Percentiles rank a stretch among this genome's conserved stretches.
Evolutionary conservation across 2,329 filamentous ascomycete species (phyloP).

Genomic region (Thermothelomyces thermophilus): DNA sequence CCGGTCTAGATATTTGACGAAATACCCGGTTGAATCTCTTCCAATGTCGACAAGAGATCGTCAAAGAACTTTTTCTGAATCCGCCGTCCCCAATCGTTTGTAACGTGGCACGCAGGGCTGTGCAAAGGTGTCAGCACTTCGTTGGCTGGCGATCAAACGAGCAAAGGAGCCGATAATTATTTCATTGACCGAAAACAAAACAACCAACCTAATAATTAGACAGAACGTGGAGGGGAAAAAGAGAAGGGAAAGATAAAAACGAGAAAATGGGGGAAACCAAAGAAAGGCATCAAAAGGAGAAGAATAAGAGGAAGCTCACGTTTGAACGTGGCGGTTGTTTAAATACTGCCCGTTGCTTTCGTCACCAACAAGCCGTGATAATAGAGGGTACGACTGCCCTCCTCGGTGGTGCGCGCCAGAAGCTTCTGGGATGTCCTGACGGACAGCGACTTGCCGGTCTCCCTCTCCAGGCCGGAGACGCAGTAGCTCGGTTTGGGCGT

Average conservation of each 20-base stretch:
- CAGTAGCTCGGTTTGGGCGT: slow-evolving; percentile 38
- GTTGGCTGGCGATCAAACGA: not conserved
- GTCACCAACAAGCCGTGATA: slow-evolving; percentile 25
- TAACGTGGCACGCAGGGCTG: slow-evolving; percentile 29
- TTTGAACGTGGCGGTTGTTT: slow-evolving; percentile 28
- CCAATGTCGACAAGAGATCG: slow-evolving; percentile 31
- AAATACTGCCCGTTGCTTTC: slow-evolving; percentile 33
- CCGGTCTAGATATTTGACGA: slow-evolving; percentile 21
- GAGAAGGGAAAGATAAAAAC: not conserved
- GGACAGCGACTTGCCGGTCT: slow-evolving; percentile 6
- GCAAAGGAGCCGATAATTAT: not conserved
- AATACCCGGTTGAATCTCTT: slow-evolving; percentile 28
- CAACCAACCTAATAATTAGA: not conserved
- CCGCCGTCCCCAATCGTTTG: slow-evolving; percentile 27
- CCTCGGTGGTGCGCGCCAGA: slow-evolving; percentile 39
- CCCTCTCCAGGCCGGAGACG: slow-evolving; percentile 29
- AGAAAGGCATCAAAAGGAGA: no score
- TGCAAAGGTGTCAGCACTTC: not conserved
- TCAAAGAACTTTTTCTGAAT: slow-evolving; percentile 29
- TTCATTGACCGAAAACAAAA: not conserved
- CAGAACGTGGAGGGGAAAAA: not conserved
- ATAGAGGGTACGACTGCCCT: slow-evolving; percentile 34
- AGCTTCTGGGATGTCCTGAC: slow-evolving; percentile 14
- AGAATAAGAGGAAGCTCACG: no score
- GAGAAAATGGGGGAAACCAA: no score